Evolutionary conservation across 495 filamentous ascomycete genomes (phyloP), one percentile per base, ranked within the genome.

Genomic region (Corynascus novoguineensis): DNA sequence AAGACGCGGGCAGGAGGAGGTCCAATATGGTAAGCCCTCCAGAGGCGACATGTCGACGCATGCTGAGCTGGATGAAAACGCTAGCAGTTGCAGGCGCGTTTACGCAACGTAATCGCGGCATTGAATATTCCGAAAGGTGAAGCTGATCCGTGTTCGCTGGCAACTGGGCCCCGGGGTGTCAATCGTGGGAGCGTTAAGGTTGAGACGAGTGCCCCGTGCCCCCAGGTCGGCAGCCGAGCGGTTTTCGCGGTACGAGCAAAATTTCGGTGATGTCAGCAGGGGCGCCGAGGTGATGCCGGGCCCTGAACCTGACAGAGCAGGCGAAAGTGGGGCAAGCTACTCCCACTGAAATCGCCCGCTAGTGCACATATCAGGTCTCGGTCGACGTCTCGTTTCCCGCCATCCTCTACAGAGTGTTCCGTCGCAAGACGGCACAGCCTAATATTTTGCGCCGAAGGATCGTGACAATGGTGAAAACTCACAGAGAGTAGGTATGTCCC

Each of bases 231-330:
- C 37, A 32, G 54, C 42, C 22, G 46, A 47, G 41, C 40, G 41
- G 31, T 35, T 65, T 68, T 62, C 56, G 65, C 64, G 64, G 34
- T 28, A 22, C n/a, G n/a, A 63, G 55, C 62, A 69, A 64, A 68
- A 62, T 62, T 50, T 68, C 64, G 65, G 66, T 74, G 73, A 76
- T 75, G 71, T 76, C 73, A 73, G 62, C 45, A 51, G 52, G 46
- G 40, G 48, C 22, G 58, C 14, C 31, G 32, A 10, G 49, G 27
- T 28, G 41, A 14, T 21, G 21, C 3, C 24, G 4, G 31, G 27
- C 21, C 5, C 19, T 2, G 41, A 31, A 2, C 24, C 28, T 25
- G 53, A n/a, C n/a, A n/a, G n/a, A n/a, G n/a, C n/a, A n/a, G n/a
- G 11, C 6, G 8, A 48, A 48, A 55, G 31, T 35, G 53, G 53